Conservation (phyloP, 2,329 filamentous ascomycete species). For the Neurospora sp. region DNA sequence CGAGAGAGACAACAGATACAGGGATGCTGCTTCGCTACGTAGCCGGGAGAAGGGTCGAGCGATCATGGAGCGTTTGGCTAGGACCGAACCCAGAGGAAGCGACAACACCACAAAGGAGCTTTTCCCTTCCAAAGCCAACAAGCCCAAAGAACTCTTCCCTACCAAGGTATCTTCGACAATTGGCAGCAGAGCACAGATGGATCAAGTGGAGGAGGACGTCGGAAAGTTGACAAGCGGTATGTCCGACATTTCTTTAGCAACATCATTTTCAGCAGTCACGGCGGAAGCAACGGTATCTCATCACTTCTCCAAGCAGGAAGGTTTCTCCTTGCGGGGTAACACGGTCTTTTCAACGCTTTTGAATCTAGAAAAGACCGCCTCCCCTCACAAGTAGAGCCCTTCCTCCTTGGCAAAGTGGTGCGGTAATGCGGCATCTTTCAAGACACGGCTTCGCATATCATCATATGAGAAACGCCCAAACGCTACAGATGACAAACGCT, state of each 20-base stretch:
- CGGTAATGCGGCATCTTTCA: not conserved
- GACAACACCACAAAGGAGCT: slow-evolving; percentile 44
- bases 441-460: not conserved
- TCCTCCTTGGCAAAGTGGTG: not conserved
- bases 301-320: not conserved
- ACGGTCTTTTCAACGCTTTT: not conserved
- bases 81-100: slow-evolving; percentile 1
- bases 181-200: slow-evolving; percentile 24
- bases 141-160: slow-evolving; percentile 50
- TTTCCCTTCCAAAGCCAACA: slow-evolving; percentile 38
- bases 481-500: not conserved
- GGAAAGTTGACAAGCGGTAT: slow-evolving; percentile 27
- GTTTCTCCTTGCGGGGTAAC: not conserved
- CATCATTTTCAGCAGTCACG: not conserved
- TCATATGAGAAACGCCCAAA: not conserved
- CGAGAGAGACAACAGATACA: slow-evolving; percentile 13
- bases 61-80: slow-evolving; percentile 32
- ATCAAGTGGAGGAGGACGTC: slow-evolving; percentile 21
- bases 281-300: not conserved
- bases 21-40: slow-evolving; percentile 22
- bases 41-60: slow-evolving; percentile 36
- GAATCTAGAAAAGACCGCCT: not conserved
- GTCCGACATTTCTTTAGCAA: slow-evolving; percentile 14
- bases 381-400: not conserved
- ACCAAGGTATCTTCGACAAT: slow-evolving; percentile 24